Conservation (phyloP, 108 stramenopile species). For the Nitzschia sp. region DNA sequence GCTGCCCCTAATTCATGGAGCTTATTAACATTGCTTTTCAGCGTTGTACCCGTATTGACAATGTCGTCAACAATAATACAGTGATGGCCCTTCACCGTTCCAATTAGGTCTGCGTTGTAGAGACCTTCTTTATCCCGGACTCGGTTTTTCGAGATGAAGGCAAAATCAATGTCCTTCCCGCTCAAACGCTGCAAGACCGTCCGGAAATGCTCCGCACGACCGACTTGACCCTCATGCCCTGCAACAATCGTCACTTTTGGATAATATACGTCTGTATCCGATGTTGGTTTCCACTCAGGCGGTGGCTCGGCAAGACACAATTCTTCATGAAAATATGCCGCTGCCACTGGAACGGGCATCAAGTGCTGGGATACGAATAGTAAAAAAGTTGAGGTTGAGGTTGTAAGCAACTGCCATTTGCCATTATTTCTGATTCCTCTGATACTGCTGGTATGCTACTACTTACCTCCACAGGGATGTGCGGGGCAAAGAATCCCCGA, state of each 20-base stretch:
- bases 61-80: slow-evolving; percentile 92
- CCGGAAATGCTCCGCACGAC: slow-evolving; percentile 75
- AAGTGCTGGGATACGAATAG: slow-evolving; percentile 52
- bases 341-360: slow-evolving; percentile 84
- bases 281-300: slow-evolving; percentile 30
- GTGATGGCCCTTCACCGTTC: slow-evolving; percentile 75
- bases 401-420: neutral
- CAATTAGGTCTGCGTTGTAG: slow-evolving; percentile 64
- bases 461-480: slow-evolving; percentile 73
- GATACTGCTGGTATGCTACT: neutral
- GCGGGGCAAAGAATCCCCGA: slow-evolving; percentile 75
- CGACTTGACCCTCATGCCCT: slow-evolving; percentile 85
- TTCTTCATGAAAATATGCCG: slow-evolving; percentile 90
- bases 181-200: slow-evolving; percentile 73
- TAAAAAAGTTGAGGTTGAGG: neutral
- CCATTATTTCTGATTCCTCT: neutral
- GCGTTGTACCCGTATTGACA: slow-evolving; percentile 79
- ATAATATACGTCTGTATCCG: slow-evolving; percentile 18
- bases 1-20: slow-evolving; percentile 66
- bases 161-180: slow-evolving; percentile 73
- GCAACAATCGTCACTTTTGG: slow-evolving; percentile 80
- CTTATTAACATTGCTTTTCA: slow-evolving; percentile 56
- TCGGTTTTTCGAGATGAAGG: slow-evolving; percentile 67
- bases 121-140: slow-evolving; percentile 17
- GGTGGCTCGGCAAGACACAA: slow-evolving; percentile 25